phyloP scores from a whole-genome alignment of 163 green algal species.

The Prototheca wickerhamii region DNA sequence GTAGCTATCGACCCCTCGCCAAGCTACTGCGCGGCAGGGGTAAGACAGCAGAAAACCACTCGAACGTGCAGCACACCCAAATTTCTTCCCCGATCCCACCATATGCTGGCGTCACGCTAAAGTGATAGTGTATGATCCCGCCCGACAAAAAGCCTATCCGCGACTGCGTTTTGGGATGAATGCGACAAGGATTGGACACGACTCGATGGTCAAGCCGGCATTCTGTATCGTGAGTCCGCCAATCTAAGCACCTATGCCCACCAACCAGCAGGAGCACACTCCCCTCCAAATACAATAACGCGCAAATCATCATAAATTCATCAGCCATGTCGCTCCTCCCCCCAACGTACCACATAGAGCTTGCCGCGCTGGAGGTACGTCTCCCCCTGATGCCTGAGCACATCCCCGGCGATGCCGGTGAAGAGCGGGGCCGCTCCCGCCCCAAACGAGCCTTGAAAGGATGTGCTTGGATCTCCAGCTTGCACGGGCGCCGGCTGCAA shows the following conservation, averaged over 20 bases:
- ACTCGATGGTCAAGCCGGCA: too few species aligned
- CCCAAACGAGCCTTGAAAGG: constrained; percentile 2
- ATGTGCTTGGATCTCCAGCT: too few species aligned
- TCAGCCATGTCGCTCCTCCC: too few species aligned
- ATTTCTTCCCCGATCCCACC: constrained; percentile 41
- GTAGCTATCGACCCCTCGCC: neutral
- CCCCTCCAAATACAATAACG: too few species aligned
- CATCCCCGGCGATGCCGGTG: constrained; percentile 27
- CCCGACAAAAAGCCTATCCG: constrained; percentile 72
- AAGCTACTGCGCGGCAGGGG: too few species aligned
- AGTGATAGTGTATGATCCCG: constrained; percentile 64
- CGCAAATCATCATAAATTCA: too few species aligned
- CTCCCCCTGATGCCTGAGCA: constrained; percentile 42
- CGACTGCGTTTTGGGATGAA: constrained; percentile 13
- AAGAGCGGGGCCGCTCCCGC: constrained; percentile 27
- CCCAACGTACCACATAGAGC: constrained; percentile 25
- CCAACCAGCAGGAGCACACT: too few species aligned
- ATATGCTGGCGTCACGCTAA: constrained; percentile 70
- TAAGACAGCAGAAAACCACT: too few species aligned
- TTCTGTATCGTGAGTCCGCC: neutral
- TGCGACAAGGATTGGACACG: neutral
- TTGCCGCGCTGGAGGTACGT: constrained; percentile 43
- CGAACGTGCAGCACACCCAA: neutral
- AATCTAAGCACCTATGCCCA: neutral
- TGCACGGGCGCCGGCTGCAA: too few species aligned